A percentile compares a stretch with the other conserved stretches of the same genome.
Conservation (phyloP, 257 asterid genomes). For the Apocynum venetum region DNA sequence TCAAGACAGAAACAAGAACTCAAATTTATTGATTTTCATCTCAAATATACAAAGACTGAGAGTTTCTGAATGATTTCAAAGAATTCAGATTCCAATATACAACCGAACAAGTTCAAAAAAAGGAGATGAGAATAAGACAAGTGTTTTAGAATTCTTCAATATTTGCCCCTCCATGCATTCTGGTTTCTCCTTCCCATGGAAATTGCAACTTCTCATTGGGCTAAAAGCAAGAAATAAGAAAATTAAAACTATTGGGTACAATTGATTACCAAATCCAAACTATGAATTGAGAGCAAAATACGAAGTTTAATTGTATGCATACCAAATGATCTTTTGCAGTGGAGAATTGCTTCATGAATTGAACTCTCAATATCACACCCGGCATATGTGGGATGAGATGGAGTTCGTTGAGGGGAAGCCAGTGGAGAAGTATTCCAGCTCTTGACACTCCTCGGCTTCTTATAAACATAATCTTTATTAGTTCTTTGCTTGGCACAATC, state of each 20-base stretch:
- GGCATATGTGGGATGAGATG: background rate
- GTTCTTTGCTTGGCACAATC: too few relatives aligned
- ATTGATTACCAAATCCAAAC: background rate
- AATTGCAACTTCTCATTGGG: conserved; percentile 1
- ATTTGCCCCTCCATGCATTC: background rate
- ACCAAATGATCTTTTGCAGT: conserved; percentile 40
- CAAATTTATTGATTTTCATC: background rate
- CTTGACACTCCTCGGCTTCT: too few relatives aligned
- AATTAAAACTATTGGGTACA: background rate
- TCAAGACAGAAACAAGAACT: background rate
- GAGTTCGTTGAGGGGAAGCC: conserved; percentile 10
- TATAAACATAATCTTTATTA: too few relatives aligned
- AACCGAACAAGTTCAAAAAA: too few relatives aligned
- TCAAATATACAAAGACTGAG: background rate
- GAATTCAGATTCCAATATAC: background rate
- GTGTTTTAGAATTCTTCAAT: background rate
- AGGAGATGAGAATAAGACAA: too few relatives aligned
- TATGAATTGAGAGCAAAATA: background rate
- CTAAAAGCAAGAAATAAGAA: conserved; percentile 8
- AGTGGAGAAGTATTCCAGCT: conserved; percentile 1
- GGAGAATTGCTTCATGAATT: conserved; percentile 38
- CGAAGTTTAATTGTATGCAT: background rate
- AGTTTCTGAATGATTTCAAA: background rate
- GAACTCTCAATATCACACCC: conserved; percentile 24
- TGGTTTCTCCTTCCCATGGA: too few relatives aligned